These are phyloP conservation scores for Berberis vulgaris DNA, from an alignment of 164 flowering plant genomes.

Conservation along the genomic window DNA sequence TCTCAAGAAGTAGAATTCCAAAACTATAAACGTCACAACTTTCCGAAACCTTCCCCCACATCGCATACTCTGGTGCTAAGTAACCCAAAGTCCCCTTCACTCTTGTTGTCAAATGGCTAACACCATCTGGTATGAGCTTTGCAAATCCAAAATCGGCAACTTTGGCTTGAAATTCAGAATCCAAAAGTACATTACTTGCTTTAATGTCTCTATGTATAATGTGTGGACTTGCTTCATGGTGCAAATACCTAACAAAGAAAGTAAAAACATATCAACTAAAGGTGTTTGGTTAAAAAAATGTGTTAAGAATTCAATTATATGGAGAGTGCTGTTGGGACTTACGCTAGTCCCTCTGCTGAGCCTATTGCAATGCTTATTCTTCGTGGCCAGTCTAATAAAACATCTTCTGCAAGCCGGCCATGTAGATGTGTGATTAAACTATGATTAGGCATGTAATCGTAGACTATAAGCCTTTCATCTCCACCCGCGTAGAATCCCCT, in stretches of 20 bases:
- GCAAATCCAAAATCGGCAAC: conserved; percentile 84
- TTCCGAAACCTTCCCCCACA: conserved; percentile 84
- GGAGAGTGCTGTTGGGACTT: conserved; percentile 16
- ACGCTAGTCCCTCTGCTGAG: conserved; percentile 72
- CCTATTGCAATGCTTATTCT: conserved; percentile 50
- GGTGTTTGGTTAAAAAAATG: not conserved
- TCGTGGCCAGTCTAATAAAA: conserved; percentile 47
- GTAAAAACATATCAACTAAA: not conserved
- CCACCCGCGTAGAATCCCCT: conserved; percentile 70
- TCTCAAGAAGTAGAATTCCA: conserved; percentile 59
- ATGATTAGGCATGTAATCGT: conserved; percentile 74
- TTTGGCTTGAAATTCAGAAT: conserved; percentile 48
- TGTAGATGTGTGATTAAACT: conserved; percentile 67
- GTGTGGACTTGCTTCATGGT: conserved; percentile 68
- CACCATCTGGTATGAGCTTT: conserved; percentile 61
- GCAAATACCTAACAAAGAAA: conserved; percentile 43
- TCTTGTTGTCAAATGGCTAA: conserved; percentile 55
- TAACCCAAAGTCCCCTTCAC: conserved; percentile 75
- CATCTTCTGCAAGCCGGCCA: conserved; percentile 43
- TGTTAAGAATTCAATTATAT: not conserved
- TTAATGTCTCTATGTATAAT: conserved; percentile 77
- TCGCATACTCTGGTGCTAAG: conserved; percentile 74
- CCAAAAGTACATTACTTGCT: conserved; percentile 68
- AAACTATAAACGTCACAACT: conserved; percentile 83
- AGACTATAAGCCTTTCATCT: conserved; percentile 66